Base-by-base conservation (phyloP, 2,329 filamentous ascomycete species). In the Fusarium pininemorale region DNA sequence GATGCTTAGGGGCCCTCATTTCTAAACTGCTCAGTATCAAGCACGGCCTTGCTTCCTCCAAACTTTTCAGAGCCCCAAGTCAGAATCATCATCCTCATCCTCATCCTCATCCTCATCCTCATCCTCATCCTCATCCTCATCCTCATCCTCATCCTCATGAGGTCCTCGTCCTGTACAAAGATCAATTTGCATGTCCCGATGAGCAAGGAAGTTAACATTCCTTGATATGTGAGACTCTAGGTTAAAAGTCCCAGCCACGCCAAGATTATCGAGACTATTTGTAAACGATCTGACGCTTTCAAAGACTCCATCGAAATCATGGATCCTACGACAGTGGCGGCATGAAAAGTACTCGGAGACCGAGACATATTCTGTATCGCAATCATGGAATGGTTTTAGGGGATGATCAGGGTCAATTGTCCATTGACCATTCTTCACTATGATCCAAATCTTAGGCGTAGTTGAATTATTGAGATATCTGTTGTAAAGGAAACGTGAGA, bases 261-360 rank as follows among this genome's bases (percentile, higher is more conserved):
- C 9, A 18, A 32, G 6, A 7, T 24, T 4, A 26, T 26, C 6
- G 10, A 53, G 50, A 20, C 0, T 8, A 2, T 2, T 0, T 26
- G 1, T 4, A 12, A 53, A 53, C 3, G 2, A 2, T 20, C 3
- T 38, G 4, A 15, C 13, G 1, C 10, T 37, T 22, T 20, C 0
- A 37, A 37, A 15, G 12, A 37, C 50, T 22, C 32, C n/a, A 22
- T 26, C 30, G 14, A 15, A 24, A 24, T 32, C 11, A n/a, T 18
- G 28, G 1, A 3, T 12, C 16, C 6, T 13, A 6, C 1, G 16
- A 53, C 50, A 38, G 13, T 15, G 32, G 4, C 3, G 12, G 10
- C 24, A 15, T 47, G 13, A 20, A 28, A 47, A 15, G n/a, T 22
- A 12, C 2, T 2, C 1, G 8, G 0, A 2, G 6, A 20, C 9